phyloP scores from a whole-genome alignment of 2,329 filamentous ascomycete species.

The Alternaria panax region DNA sequence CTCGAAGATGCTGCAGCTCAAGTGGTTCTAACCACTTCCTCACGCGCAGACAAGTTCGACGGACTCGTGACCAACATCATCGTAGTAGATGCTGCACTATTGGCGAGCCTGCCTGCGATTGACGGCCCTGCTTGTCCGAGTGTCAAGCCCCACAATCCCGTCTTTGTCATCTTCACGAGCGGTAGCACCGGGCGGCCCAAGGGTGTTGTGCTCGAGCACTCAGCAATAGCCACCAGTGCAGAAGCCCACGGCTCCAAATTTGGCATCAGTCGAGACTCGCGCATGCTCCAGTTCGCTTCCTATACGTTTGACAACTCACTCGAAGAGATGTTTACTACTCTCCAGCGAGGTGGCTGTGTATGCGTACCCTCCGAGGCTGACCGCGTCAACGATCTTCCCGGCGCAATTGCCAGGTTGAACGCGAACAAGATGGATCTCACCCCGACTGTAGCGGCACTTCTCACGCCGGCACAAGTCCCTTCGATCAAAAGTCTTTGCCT shows the following conservation, averaged over 20 bases:
- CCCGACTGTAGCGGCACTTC: conserved; percentile 62
- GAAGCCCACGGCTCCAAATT: conserved; percentile 41
- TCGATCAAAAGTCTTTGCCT: conserved; percentile 54
- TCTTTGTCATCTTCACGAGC: conserved; percentile 46
- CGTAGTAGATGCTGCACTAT: conserved; percentile 38
- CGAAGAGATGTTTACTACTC: conserved; percentile 63
- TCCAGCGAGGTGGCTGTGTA: conserved; percentile 60
- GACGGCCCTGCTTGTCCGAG: conserved; percentile 24
- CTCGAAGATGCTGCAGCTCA: conserved; percentile 51
- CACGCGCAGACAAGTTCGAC: conserved; percentile 51
- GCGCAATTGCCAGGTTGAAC: conserved; percentile 45
- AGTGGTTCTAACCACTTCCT: conserved; percentile 51
- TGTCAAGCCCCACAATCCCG: conserved; percentile 36
- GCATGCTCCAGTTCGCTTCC: conserved; percentile 52
- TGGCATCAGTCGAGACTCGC: conserved; percentile 30
- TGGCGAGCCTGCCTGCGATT: conserved; percentile 42
- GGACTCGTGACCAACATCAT: conserved; percentile 52
- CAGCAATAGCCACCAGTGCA: conserved; percentile 41
- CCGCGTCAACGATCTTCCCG: conserved; percentile 60
- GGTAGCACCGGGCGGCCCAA: conserved; percentile 46
- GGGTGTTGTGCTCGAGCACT: conserved; percentile 45
- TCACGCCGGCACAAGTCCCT: conserved; percentile 55
- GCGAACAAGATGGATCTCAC: conserved; percentile 60
- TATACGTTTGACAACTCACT: conserved; percentile 66
- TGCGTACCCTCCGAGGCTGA: conserved; percentile 64